Evolutionary conservation across 2,329 filamentous ascomycete genomes (phyloP).

Genomic region (Colletotrichum australisinense): DNA sequence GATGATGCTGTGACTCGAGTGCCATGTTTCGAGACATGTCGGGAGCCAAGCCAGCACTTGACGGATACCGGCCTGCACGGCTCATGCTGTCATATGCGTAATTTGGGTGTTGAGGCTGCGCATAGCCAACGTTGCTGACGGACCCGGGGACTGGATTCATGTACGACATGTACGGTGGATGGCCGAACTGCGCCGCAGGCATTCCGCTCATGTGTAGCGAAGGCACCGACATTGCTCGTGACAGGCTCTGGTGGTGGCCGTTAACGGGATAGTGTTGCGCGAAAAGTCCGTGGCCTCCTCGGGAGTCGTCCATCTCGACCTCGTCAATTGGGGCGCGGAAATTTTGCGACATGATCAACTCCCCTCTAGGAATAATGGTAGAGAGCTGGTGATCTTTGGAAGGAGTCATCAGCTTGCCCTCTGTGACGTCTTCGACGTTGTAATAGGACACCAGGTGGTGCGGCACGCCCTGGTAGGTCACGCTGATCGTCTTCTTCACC

Average conservation of each 20-base stretch:
- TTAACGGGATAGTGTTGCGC: conserved; percentile 21
- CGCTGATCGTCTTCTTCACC: conserved; percentile 93
- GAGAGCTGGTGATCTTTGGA: conserved; percentile 58
- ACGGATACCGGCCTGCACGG: conserved; percentile 11
- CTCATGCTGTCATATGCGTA: conserved; percentile 24
- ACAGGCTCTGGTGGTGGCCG: conserved; percentile 41
- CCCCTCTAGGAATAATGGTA: conserved; percentile 64
- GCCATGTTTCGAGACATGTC: conserved; percentile 26
- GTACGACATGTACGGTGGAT: conserved; percentile 23
- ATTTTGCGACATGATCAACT: conserved; percentile 71
- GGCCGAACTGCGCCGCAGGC: conserved; percentile 12
- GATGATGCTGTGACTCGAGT: conserved; percentile 26
- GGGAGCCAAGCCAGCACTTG: conserved; percentile 11
- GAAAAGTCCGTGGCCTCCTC: conserved; percentile 23
- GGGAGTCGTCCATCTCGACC: conserved; percentile 50
- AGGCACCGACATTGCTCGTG: conserved; percentile 38
- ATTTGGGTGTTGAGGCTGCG: conserved; percentile 9
- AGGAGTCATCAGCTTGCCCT: conserved; percentile 68
- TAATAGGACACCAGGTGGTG: conserved; percentile 95
- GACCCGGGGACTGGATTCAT: conserved; percentile 13
- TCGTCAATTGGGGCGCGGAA: conserved; percentile 76
- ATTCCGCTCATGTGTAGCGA: conserved; percentile 27
- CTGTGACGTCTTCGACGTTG: conserved; percentile 80
- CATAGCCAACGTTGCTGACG: conserved; percentile 22
- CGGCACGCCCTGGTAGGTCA: conserved; percentile 77